Evolutionary conservation across 2,329 filamentous ascomycete genomes (phyloP), one percentile per base, ranked within the genome.

Genomic region (Fusarium sp.): DNA sequence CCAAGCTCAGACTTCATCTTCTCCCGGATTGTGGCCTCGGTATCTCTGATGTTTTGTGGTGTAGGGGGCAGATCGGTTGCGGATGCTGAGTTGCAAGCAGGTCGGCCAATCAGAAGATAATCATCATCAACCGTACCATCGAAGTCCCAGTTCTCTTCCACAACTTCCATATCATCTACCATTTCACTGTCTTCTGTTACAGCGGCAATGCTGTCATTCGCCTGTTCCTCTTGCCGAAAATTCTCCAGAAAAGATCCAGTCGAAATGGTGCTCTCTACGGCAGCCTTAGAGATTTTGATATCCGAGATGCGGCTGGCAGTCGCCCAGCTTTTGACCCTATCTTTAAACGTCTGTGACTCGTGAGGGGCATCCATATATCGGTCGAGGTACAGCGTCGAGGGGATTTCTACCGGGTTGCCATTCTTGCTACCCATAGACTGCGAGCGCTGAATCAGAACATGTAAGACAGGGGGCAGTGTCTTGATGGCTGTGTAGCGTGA

Each of bases 361-460:
- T 84, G 82, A 2, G 85, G 82, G 6, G 87, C 86, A 63, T 93
- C 89, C 85, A 94, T 90, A 77, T 97, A 99, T 27, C 94, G 88
- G 78, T 98, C 96, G 52, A 99, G 83, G 75, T 92, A 97, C 14
- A 99, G 84, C 3, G 86, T 90, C 68, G 96, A 90, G 6, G 91
- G 89, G n/a, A 99, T 88, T 20, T 88, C 84, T 14, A 99, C 87
- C 13, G 92, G 88, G 63, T 94, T 89, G 53, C 88, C 88, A 27
- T 94, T 93, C 75, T 97, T 97, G 41, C 85, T 85, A 9, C 86
- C 85, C 67, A 93, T 90, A 49, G 89, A 93, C 60, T 91, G 89
- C 6, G 92, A 90, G 7, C 96, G 89, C 75, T 97, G 93, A 31
- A 99, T 92, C 68, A 94, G 91, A 42, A 99, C 89, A 73, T 97